Percentiles rank a stretch among this genome's conserved stretches.
Evolutionary conservation across 768 basidiomycete species (phyloP).

Genomic region (Lentinula sp.): DNA sequence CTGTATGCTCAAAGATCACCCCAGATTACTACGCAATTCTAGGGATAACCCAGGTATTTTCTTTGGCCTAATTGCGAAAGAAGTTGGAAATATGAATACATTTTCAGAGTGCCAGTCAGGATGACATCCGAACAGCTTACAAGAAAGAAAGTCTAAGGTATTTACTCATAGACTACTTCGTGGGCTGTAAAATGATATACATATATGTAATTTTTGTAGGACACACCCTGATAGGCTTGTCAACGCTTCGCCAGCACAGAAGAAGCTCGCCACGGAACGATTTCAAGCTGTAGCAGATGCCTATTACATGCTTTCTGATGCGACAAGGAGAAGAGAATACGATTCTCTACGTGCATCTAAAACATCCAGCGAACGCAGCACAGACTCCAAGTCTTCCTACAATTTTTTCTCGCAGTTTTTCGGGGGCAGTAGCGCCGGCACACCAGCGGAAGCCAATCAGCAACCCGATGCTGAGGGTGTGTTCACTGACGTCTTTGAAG

Average conservation of each 20-base stretch:
- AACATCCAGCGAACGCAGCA: conserved; percentile 41
- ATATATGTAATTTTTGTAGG: conserved; percentile 28
- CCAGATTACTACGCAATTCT: conserved; percentile 2
- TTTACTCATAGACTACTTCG: conserved; percentile 7
- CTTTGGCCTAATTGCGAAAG: background rate
- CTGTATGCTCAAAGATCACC: background rate
- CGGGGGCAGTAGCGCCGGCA: conserved; percentile 32
- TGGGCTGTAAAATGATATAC: conserved; percentile 9
- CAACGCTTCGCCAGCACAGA: conserved; percentile 67
- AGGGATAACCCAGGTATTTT: background rate
- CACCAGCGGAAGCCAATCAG: conserved; percentile 23
- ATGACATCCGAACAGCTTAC: conserved; percentile 74
- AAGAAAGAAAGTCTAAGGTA: conserved; percentile 75
- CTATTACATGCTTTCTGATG: conserved; percentile 88
- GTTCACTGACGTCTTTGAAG: conserved; percentile 89
- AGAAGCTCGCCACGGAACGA: conserved; percentile 68
- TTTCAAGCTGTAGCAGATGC: conserved; percentile 92
- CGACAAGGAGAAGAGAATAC: conserved; percentile 65
- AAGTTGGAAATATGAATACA: no score
- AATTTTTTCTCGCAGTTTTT: conserved; percentile 77
- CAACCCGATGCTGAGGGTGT: conserved; percentile 76
- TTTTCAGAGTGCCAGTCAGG: conserved; percentile 47
- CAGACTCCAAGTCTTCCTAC: conserved; percentile 60
- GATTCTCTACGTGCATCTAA: conserved; percentile 60
- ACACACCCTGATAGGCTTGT: conserved; percentile 85